Conservation (phyloP, 768 basidiomycete genomes). For the Kwoniella sp. region DNA sequence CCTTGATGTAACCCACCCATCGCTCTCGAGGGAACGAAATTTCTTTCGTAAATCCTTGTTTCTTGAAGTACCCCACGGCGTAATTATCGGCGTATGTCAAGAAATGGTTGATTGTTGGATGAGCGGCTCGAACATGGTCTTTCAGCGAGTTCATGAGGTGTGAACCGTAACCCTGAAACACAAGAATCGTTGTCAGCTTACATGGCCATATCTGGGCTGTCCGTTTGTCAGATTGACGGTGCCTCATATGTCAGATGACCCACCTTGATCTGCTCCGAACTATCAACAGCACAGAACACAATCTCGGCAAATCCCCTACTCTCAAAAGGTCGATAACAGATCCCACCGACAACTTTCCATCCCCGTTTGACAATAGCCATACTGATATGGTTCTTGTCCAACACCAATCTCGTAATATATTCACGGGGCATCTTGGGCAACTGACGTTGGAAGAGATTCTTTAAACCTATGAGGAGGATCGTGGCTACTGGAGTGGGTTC, state of each 20-base stretch:
- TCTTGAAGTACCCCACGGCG: constrained; percentile 98
- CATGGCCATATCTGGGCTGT: too few species aligned
- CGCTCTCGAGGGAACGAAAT: constrained; percentile 84
- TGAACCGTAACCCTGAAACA: constrained; percentile 83
- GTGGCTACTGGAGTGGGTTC: constrained; percentile 67
- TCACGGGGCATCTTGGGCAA: constrained; percentile 98
- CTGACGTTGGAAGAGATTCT: constrained; percentile 95
- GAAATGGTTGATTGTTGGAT: constrained; percentile 89
- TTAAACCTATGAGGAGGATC: constrained; percentile 88
- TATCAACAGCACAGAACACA: constrained; percentile 96
- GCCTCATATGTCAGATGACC: too few species aligned
- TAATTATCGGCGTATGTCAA: constrained; percentile 99
- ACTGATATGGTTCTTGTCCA: constrained; percentile 86
- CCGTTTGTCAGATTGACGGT: too few species aligned
- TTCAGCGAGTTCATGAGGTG: constrained; percentile 99
- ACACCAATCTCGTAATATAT: constrained; percentile 93
- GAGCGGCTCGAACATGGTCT: constrained; percentile 78
- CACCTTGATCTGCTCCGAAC: constrained; percentile 96
- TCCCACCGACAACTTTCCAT: constrained; percentile 93
- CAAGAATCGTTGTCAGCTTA: too few species aligned
- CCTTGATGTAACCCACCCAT: constrained; percentile 99
- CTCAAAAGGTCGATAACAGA: constrained; percentile 93
- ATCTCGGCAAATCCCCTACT: constrained; percentile 96
- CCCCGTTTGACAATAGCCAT: constrained; percentile 94
- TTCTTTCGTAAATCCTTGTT: constrained; percentile 98